Evolutionary conservation across 1,284 basidiomycete genomes (phyloP).

Genomic region (Peniophora sp.): DNA sequence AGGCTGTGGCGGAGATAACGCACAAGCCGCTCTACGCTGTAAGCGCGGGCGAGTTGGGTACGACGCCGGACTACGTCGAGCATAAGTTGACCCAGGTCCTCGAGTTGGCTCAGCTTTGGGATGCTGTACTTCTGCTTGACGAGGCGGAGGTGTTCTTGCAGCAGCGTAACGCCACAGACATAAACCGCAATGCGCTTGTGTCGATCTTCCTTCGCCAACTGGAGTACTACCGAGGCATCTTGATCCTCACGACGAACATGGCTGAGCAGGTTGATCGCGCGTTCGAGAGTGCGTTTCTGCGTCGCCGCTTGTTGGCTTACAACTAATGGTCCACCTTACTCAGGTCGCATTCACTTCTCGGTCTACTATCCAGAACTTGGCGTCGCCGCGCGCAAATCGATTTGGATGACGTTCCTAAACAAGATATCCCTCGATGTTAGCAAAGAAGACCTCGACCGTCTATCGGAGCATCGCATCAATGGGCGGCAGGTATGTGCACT

Average conservation of each 20-base stretch:
- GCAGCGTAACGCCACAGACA: conserved; percentile 15
- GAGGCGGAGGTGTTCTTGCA: conserved; percentile 30
- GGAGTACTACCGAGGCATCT: conserved; percentile 28
- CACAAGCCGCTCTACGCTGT: conserved; percentile 25
- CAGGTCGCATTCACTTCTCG: conserved; percentile 23
- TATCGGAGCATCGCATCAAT: conserved; percentile 6
- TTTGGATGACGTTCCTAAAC: conserved; percentile 20
- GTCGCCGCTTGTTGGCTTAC: neutral
- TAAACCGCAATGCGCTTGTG: conserved; percentile 27
- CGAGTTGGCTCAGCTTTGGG: conserved; percentile 24
- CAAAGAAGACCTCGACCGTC: conserved; percentile 5
- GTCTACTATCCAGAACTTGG: conserved; percentile 21
- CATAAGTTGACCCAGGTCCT: conserved; percentile 15
- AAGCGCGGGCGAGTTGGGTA: conserved; percentile 26
- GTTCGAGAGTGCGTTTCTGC: conserved; percentile 21
- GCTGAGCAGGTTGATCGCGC: conserved; percentile 24
- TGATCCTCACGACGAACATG: conserved; percentile 30
- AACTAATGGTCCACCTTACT: neutral
- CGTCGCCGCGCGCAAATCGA: conserved; percentile 12
- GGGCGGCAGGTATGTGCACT: conserved; percentile 11
- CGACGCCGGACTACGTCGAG: conserved; percentile 17
- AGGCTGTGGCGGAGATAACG: conserved; percentile 24
- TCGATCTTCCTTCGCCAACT: conserved; percentile 26
- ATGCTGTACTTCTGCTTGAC: conserved; percentile 27
- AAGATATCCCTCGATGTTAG: conserved; percentile 7